Percentiles rank a stretch among this genome's conserved stretches.
Conservation (phyloP, 1,284 basidiomycete genomes). For the Peniophora sp. region DNA sequence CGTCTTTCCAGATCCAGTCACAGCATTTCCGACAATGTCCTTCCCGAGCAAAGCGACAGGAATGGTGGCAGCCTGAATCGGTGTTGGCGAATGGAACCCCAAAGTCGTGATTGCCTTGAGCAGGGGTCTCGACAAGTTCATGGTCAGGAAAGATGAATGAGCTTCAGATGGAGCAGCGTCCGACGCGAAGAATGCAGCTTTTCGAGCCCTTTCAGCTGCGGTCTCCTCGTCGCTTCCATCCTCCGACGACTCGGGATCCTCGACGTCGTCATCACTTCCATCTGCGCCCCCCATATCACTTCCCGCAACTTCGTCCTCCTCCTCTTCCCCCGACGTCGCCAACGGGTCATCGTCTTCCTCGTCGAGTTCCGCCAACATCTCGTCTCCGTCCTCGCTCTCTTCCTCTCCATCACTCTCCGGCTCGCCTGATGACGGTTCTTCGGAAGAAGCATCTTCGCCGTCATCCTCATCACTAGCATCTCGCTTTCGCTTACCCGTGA, state of each 20-base stretch:
- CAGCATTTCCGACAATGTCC: conserved; percentile 91
- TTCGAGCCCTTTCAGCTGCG: conserved; percentile 67
- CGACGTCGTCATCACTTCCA: conserved; percentile 24
- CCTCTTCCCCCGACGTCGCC: conserved; percentile 36
- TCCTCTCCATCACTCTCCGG: conserved; percentile 23
- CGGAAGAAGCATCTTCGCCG: conserved; percentile 13
- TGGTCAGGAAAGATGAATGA: conserved; percentile 70
- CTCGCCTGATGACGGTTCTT: background rate
- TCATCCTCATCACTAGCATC: conserved; percentile 23
- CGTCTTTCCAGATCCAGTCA: conserved; percentile 96
- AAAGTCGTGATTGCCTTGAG: conserved; percentile 81
- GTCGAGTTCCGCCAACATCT: conserved; percentile 25
- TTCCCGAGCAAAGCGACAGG: conserved; percentile 91
- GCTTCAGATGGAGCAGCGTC: conserved; percentile 37
- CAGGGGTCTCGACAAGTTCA: conserved; percentile 87
- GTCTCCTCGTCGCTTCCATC: conserved; percentile 60
- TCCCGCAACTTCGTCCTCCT: conserved; percentile 27
- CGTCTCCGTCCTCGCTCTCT: conserved; percentile 27
- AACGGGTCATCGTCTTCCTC: conserved; percentile 38
- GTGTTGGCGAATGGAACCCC: conserved; percentile 82
- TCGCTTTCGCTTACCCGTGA: conserved; percentile 52
- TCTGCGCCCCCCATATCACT: conserved; percentile 27
- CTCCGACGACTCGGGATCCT: conserved; percentile 33
- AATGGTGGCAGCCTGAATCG: conserved; percentile 90
- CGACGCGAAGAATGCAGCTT: conserved; percentile 80